Evolutionary conservation across 2,329 filamentous ascomycete genomes (phyloP).

Genomic region (Cyanodermella asteris): DNA sequence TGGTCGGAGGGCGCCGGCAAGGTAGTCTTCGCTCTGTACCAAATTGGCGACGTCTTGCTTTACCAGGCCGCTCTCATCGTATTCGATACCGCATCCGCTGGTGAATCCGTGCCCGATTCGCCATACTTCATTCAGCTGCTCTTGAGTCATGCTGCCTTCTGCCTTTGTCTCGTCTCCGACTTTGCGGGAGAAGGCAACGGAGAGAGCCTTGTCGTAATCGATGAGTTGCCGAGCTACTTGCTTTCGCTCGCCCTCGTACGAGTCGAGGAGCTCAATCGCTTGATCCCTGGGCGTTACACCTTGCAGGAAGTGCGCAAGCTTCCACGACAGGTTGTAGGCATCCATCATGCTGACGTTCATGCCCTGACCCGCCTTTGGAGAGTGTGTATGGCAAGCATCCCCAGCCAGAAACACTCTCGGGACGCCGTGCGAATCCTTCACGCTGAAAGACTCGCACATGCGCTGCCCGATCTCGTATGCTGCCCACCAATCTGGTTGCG

Average conservation of each 20-base stretch:
- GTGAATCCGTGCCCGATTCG: constrained; percentile 19
- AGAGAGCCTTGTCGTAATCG: constrained; percentile 18
- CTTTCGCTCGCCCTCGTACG: constrained; percentile 17
- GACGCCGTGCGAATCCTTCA: no score
- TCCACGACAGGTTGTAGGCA: constrained; percentile 36
- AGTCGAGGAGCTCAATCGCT: constrained; percentile 16
- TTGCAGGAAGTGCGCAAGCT: constrained; percentile 27
- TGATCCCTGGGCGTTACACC: constrained; percentile 17
- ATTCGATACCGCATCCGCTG: no score
- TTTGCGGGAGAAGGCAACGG: constrained; percentile 19
- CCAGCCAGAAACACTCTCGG: constrained; percentile 52
- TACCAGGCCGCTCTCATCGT: no score
- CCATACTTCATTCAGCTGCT: constrained; percentile 18
- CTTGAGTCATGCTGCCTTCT: constrained; percentile 16
- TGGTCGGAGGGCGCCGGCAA: constrained; percentile 14
- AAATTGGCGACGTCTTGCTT: constrained; percentile 9
- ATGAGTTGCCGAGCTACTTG: constrained; percentile 18
- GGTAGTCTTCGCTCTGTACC: constrained; percentile 14
- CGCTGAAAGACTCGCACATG: constrained; percentile 46
- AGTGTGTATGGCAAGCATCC: constrained; percentile 37
- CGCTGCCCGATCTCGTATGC: constrained; percentile 52
- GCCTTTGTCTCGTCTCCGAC: constrained; percentile 12
- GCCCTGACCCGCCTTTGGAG: constrained; percentile 46
- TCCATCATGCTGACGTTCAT: constrained; percentile 58
- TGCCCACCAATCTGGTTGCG: constrained; percentile 45